Evolutionary conservation across 768 basidiomycete species (phyloP), one percentile per base, ranked within the genome.

Genomic region (Cyclocybe aegerita): DNA sequence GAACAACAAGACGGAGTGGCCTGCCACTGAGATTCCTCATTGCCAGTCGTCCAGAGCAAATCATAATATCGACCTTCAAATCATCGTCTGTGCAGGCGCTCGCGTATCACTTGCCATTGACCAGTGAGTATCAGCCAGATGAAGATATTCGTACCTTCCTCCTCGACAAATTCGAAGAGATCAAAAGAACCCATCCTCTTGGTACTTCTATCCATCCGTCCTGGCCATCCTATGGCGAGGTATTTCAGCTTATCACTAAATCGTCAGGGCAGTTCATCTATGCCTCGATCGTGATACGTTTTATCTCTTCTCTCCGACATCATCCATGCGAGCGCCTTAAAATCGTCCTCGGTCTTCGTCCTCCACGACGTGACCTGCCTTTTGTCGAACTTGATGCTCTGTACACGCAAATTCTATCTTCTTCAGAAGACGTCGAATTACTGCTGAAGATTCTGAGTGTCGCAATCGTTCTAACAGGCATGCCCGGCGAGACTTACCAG

Each of bases 1-100:
- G 12, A 4, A 7, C 35, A 4, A 14, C 46, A 1, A 16, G 5
- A 4, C 15, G 34, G 7, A 5, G 15, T 9, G n/a, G n/a, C 2
- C 14, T 50, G 5, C 50, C 57, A 2, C 10, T 55, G 1, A 43
- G 43, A 14, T 49, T 58, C n/a, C 43, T 55, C 10, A 37, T 58
- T 15, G 44, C 45, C 1, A 55, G 57, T 38, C 57, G 53, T 8
- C 50, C 47, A 15, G 57, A 58, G 16, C 29, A 32, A 7, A 43
- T 52, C 30, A 31, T 58, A 11, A 17, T 9, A 0, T 12, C 2
- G 9, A 9, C 48, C 11, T 55, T 53, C 44, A 39, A 7, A 14
- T 36, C 10, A 0, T 31, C n/a, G 3, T 32, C 29, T n/a, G 9
- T 15, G 7, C 32, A 16, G 16, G 14, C 16, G 4, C 30, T 49